phyloP scores from a whole-genome alignment of 1,139 yeast genomes.

The Lizanozyma gosingica region DNA sequence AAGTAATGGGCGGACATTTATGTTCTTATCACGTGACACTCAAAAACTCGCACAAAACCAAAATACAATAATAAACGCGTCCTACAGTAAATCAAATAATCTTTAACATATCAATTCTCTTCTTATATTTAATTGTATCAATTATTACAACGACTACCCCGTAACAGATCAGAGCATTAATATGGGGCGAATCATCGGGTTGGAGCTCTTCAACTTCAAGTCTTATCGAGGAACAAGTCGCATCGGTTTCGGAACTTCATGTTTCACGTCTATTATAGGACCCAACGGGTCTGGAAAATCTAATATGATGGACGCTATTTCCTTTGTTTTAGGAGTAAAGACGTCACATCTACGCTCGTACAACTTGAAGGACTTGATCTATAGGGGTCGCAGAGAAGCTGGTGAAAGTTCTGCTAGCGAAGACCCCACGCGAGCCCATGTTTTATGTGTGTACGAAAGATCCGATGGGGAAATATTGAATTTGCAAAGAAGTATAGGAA shows the following conservation, averaged over 20 bases:
- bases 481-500: constrained; percentile 46
- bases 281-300: constrained; percentile 98
- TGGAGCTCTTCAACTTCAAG: constrained; percentile 80
- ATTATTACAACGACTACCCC: too few species aligned
- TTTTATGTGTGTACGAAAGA: constrained; percentile 68
- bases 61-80: too few species aligned
- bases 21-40: too few species aligned
- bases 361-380: constrained; percentile 66
- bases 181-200: constrained; percentile 76
- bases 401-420: constrained; percentile 12
- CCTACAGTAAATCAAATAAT: too few species aligned
- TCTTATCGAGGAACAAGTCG: constrained; percentile 73
- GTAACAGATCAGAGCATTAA: too few species aligned
- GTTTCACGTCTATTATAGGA: constrained; percentile 87
- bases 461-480: constrained; percentile 44
- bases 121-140: too few species aligned
- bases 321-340: constrained; percentile 86
- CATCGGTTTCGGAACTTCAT: constrained; percentile 75
- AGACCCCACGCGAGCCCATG: constrained; percentile 63
- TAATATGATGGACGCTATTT: constrained; percentile 96
- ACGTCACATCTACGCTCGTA: constrained; percentile 71
- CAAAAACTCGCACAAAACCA: too few species aligned
- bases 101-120: too few species aligned
- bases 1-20: too few species aligned
- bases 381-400: constrained; percentile 49